Percentiles rank a stretch among this genome's conserved stretches.
phyloP scores from a whole-genome alignment of 768 basidiomycete genomes.

The Termitomyces bulborhizus region DNA sequence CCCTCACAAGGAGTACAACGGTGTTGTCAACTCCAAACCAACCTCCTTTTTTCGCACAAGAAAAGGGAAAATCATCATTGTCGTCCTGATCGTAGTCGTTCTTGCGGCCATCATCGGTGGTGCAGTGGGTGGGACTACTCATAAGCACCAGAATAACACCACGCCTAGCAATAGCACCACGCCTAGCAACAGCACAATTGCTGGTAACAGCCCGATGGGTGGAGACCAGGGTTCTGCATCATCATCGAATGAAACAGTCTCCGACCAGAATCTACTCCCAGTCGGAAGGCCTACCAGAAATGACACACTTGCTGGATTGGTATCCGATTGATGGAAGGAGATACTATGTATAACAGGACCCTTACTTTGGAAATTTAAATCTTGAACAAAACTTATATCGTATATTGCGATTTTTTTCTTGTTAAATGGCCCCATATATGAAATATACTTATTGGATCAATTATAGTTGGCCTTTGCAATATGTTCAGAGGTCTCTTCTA shows the following conservation, averaged over 20 bases:
- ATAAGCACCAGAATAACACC: neutral
- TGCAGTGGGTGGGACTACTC: constrained; percentile 44
- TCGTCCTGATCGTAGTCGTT: constrained; percentile 31
- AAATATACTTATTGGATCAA: too few relatives aligned
- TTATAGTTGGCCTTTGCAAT: too few relatives aligned
- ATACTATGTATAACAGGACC: too few relatives aligned
- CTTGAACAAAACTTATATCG: neutral
- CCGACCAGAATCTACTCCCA: too few relatives aligned
- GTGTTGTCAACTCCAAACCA: constrained; percentile 6
- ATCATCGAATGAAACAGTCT: too few relatives aligned
- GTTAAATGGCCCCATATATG: neutral
- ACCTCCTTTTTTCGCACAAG: constrained; percentile 45
- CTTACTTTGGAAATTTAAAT: neutral
- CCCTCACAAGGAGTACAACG: constrained; percentile 17
- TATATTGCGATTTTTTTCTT: neutral
- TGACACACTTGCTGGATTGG: neutral
- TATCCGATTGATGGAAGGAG: neutral
- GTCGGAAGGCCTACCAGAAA: too few relatives aligned
- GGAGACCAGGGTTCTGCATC: too few relatives aligned
- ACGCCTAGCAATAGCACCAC: neutral
- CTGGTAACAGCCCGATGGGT: too few relatives aligned
- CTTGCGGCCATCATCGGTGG: constrained; percentile 52
- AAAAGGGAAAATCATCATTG: constrained; percentile 34
- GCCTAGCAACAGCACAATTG: too few relatives aligned
- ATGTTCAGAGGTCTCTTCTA: too few relatives aligned